Base-by-base conservation (phyloP, 495 filamentous ascomycete genomes). In the Aspergillus incahuasiensis region DNA sequence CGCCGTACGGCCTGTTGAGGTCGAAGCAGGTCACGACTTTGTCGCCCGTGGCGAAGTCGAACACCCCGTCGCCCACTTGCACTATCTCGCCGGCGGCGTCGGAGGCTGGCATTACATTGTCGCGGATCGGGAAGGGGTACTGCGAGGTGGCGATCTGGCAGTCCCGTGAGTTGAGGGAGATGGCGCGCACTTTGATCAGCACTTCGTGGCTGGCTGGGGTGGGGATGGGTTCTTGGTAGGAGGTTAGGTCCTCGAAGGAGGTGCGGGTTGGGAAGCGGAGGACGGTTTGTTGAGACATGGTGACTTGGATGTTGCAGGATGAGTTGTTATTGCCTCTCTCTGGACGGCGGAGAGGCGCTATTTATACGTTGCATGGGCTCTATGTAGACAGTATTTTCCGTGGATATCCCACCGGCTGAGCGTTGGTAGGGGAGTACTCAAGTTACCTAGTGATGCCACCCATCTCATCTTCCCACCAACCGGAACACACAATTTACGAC, bases 71-170 rank as follows among this genome's bases (percentile, higher is more conserved):
- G 20, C 89, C 89, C 13, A 85, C 77, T 3, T 77, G 77, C 18
- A 86, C 67, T 28, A 92, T 76, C 40, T 78, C 79, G 21, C 88
- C 88, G 0, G 88, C 82, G 39, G 85, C 87, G 61, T 92, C 88
- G 5, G 87, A 90, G 24, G 66, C 76, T 4, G 85, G 79, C 3
- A 90, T 75, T 6, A 90, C 72, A 44, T 75, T 74, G 18, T 81
- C 65, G 25, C 67, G 66, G 16, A 77, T 61, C 0, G 79, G 64
- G 67, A 88, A 87, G 12, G 81, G 79, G 61, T 90, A 91, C 63
- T 69, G 67, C 62, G 74, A 76, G 61, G 70, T 76, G n/a, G 85
- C 78, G 48, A 91, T 85, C 51, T 82, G 76, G 51, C 89, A 72
- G 61, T 91, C 87, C 44, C 88, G 79, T 71, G 81, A 92, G 71